Conservation (phyloP, 2,329 filamentous ascomycete species). For the Ceratocystis albifundus region DNA sequence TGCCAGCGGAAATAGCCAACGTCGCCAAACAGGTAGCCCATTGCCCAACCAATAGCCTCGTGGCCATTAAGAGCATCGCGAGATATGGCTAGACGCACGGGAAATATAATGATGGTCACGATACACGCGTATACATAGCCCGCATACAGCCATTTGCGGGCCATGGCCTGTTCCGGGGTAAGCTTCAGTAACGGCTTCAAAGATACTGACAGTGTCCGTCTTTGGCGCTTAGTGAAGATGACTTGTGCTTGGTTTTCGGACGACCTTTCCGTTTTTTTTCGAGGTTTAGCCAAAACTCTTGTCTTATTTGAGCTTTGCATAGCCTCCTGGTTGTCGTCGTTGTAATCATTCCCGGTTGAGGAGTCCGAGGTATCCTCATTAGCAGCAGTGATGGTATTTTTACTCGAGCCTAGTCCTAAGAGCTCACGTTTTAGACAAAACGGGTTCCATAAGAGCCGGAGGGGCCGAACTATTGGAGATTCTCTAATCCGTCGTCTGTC, state of each 20-base stretch:
- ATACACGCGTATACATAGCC: conserved; percentile 62
- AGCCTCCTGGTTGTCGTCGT: conserved; percentile 1
- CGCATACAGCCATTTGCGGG: conserved; percentile 77
- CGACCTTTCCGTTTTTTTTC: background rate
- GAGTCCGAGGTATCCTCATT: conserved; percentile 1
- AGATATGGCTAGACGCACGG: conserved; percentile 59
- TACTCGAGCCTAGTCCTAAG: conserved; percentile 26
- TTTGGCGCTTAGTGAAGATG: conserved; percentile 46
- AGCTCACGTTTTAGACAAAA: conserved; percentile 20
- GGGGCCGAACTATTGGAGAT: conserved; percentile 1
- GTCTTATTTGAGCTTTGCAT: background rate
- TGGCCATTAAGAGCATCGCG: conserved; percentile 53
- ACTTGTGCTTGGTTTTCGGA: background rate
- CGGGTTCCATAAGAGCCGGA: conserved; percentile 15
- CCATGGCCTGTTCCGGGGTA: conserved; percentile 62
- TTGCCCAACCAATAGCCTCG: conserved; percentile 85
- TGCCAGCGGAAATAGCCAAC: conserved; percentile 58
- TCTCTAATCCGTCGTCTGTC: conserved; percentile 26
- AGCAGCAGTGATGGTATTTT: conserved; percentile 24
- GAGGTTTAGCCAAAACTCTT: background rate
- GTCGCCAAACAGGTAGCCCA: conserved; percentile 81
- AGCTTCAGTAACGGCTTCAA: conserved; percentile 66
- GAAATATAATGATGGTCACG: conserved; percentile 52
- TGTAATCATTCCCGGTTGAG: background rate
- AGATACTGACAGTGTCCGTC: conserved; percentile 51